phyloP scores from a whole-genome alignment of 1,139 yeast species.

The Taphrina wiesneri region DNA sequence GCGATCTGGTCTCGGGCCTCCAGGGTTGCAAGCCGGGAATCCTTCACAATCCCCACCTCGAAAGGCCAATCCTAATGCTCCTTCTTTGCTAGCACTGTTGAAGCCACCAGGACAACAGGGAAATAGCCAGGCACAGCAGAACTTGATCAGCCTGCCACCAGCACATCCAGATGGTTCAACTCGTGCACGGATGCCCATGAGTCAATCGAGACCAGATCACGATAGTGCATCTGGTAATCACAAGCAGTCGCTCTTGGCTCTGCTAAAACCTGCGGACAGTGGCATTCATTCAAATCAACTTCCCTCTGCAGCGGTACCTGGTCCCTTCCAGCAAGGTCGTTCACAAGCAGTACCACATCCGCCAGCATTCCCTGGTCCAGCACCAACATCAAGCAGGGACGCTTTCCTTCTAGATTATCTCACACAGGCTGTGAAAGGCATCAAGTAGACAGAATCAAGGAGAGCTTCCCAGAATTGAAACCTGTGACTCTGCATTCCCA shows the following conservation, averaged over 20 bases:
- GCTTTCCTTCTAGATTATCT: slow-evolving; percentile 13
- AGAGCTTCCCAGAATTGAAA: neutral
- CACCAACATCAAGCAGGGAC: neutral
- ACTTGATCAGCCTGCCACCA: neutral
- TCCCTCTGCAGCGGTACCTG: neutral
- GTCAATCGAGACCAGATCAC: neutral
- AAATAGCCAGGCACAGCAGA: neutral
- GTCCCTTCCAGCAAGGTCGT: neutral
- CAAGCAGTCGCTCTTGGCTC: slow-evolving; percentile 26
- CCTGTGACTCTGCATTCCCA: neutral
- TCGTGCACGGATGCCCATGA: slow-evolving; percentile 1
- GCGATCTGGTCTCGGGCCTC: slow-evolving; percentile 4
- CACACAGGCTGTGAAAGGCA: neutral
- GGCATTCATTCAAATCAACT: neutral
- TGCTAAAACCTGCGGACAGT: slow-evolving; percentile 7
- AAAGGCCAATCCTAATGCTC: slow-evolving; percentile 21
- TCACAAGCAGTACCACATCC: neutral
- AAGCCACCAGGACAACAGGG: neutral
- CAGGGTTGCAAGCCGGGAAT: neutral
- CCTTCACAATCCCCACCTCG: neutral
- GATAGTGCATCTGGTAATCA: neutral
- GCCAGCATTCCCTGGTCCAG: neutral
- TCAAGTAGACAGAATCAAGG: neutral
- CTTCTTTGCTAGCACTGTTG: slow-evolving; percentile 18
- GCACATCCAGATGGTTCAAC: neutral